Conservation (phyloP, 2,329 filamentous ascomycete species). For the Ceratocystis albifundus region DNA sequence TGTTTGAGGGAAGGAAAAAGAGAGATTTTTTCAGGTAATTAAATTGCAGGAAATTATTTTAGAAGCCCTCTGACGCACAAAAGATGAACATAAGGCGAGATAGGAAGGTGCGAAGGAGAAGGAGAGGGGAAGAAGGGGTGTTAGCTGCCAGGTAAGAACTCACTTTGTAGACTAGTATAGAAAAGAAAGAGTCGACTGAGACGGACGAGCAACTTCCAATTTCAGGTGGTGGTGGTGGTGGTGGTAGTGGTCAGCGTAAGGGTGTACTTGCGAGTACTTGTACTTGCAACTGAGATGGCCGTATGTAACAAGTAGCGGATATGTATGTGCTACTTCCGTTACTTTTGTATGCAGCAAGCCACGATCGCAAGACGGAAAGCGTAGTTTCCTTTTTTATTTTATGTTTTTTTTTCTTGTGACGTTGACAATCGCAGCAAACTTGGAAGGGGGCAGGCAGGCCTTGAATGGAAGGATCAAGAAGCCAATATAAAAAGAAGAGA, state of each 20-base stretch:
- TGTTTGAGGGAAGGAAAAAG: neutral
- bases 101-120: slow-evolving; percentile 11
- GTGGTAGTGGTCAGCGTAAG: neutral
- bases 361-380: neutral
- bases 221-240: neutral
- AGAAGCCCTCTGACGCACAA: slow-evolving; percentile 1
- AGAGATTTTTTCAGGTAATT: neutral
- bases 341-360: neutral
- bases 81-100: neutral
- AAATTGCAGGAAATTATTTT: neutral
- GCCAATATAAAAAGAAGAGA: slow-evolving; percentile 5
- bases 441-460: neutral
- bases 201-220: neutral
- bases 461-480: neutral
- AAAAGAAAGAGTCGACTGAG: neutral
- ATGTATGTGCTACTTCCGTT: neutral
- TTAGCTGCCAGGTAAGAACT: neutral
- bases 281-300: neutral
- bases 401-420: slow-evolving; percentile 11
- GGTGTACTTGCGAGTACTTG: neutral
- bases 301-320: neutral
- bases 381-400: slow-evolving; percentile 9
- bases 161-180: neutral
- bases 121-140: too few relatives aligned
- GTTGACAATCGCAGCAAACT: neutral